Evolutionary conservation across 495 filamentous ascomycete genomes (phyloP), one percentile per base, ranked within the genome.

Genomic region (Cercophora scortea): DNA sequence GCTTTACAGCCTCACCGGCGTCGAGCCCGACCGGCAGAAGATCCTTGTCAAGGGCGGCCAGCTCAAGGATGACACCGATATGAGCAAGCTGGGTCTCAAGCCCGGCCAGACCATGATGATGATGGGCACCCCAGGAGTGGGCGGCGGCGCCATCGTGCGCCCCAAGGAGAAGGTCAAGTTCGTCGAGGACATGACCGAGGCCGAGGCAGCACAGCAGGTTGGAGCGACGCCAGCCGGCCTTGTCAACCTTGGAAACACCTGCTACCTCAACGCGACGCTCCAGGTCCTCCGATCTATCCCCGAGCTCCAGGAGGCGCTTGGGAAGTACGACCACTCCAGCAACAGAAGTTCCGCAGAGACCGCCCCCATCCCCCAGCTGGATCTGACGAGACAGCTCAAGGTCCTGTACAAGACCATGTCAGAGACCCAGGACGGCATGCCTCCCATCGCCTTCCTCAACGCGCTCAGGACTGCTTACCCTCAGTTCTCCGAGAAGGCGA

Each of bases 131-230:
- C 88, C 93, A 2, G 82, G 85, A 12, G 79, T 76, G 19, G 80
- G 70, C 32, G 79, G 79, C 40, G 78, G 71, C 8, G 71, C 70
- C 18, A 73, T 95, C 45, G 79, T 79, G 51, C 78, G 83, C 19
- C 94, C 94, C 8, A 89, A 86, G 58, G 88, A 96, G 67, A 77
- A 77, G 54, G 77, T 90, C 62, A 90, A 85, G 68, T 98, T 98
- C 60, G 65, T 95, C 57, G 93, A 98, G 67, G 93, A 98, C 65
- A 96, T 98, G 93, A 95, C 90, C 5, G 93, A 93, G 62, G 91
- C 91, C 18, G 91, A 98, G 65, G 81, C 83, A 32, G 94, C 93
- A 18, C 84, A 80, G 62, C 77, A 82, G 56, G 85, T 83, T 45
- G 91, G 89, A 41, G 93, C 92, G 42, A 89, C 75, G 45, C 93